These are phyloP conservation scores for Diplodia intermedia DNA, from an alignment of 2,329 filamentous ascomycete species.

Conservation along the genomic window DNA sequence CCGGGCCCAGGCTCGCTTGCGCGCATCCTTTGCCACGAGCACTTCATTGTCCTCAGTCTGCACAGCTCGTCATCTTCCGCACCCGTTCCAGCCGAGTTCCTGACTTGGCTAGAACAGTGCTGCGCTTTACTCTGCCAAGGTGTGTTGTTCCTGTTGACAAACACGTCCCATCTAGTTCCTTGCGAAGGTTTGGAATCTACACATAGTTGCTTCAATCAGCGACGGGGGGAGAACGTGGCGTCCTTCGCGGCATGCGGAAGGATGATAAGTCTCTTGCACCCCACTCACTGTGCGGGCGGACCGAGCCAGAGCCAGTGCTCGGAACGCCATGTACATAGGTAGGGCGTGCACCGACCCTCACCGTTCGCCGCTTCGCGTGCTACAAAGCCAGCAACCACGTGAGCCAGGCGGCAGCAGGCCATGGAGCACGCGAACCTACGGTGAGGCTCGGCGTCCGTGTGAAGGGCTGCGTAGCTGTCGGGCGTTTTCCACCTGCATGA, in stretches of 20 bases:
- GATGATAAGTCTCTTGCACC: background rate
- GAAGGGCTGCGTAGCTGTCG: background rate
- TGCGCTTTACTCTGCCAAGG: slow-evolving; percentile 23
- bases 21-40: background rate
- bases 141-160: background rate
- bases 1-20: background rate
- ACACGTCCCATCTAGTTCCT: background rate
- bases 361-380: background rate
- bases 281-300: background rate
- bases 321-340: too few species aligned
- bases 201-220: background rate
- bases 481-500: slow-evolving; percentile 17
- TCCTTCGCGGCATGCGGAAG: background rate
- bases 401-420: background rate
- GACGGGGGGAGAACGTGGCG: background rate
- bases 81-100: background rate
- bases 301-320: background rate
- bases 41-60: slow-evolving; percentile 15
- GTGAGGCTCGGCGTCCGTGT: slow-evolving; percentile 2
- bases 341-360: background rate
- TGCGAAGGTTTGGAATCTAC: background rate
- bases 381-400: background rate
- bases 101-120: slow-evolving; percentile 15
- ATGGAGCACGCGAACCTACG: slow-evolving; percentile 2
- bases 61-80: slow-evolving; percentile 16